Conservation (phyloP, 1,284 basidiomycete genomes). For the Ceratobasidium sp. region DNA sequence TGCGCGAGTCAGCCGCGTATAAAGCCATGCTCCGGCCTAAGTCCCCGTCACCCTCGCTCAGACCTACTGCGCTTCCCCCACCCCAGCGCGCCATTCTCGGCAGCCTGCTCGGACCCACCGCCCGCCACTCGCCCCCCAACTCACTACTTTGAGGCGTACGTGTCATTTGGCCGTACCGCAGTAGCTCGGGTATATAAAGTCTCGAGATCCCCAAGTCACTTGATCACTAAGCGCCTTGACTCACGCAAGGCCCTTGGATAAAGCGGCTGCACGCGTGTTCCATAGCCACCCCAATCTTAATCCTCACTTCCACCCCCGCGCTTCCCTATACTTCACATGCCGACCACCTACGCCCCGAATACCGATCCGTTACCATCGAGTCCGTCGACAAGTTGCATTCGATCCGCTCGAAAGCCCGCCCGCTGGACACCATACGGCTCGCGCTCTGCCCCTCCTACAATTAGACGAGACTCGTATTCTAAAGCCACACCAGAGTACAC, state of each 20-base stretch:
- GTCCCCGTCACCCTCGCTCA: not conserved
- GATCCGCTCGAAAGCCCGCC: constrained; percentile 27
- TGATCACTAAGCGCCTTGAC: constrained; percentile 13
- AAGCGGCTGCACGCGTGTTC: constrained; percentile 17
- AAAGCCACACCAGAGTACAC: constrained; percentile 17
- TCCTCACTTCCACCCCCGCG: not conserved
- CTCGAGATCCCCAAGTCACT: not conserved
- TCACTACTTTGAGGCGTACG: constrained; percentile 1
- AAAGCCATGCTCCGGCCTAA: not conserved
- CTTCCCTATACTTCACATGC: not conserved
- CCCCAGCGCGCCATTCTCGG: constrained; percentile 1
- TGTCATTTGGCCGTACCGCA: constrained; percentile 29
- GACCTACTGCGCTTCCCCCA: not conserved
- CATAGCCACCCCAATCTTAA: not conserved
- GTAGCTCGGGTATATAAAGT: constrained; percentile 1
- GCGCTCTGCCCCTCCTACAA: constrained; percentile 28
- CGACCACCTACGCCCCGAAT: constrained; percentile 21
- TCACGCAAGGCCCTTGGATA: constrained; percentile 12
- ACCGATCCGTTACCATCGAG: constrained; percentile 31
- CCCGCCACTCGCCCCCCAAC: constrained; percentile 7
- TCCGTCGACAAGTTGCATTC: constrained; percentile 8
- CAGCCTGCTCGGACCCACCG: constrained; percentile 4
- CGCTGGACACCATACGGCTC: constrained; percentile 39
- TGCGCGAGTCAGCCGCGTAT: constrained; percentile 26
- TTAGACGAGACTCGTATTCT: constrained; percentile 28